phyloP scores from a whole-genome alignment of 2,329 filamentous ascomycete species.

The Colletotrichum viniferum region DNA sequence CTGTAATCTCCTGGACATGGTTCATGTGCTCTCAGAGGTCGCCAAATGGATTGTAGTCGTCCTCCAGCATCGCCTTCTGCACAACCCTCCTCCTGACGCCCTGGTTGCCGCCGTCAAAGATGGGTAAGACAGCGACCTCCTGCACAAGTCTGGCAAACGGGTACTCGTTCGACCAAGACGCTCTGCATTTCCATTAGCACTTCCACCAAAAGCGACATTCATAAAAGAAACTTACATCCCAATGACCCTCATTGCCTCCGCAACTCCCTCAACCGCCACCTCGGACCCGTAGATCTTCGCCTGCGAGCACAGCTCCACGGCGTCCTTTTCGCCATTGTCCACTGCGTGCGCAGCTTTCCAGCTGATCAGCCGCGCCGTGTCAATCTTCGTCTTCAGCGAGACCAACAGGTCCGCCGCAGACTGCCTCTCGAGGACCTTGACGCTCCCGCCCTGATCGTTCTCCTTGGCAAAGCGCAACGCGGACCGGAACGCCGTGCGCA shows the following conservation, averaged over 20 bases:
- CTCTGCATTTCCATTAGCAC: background rate
- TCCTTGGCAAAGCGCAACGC: slow-evolving; percentile 53
- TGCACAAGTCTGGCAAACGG: background rate
- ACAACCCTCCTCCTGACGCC: slow-evolving; percentile 14
- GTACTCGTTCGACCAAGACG: background rate
- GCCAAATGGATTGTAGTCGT: background rate
- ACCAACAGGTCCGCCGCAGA: slow-evolving; percentile 56
- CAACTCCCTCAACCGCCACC: slow-evolving; percentile 48
- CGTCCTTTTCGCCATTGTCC: slow-evolving; percentile 43
- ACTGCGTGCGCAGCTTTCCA: slow-evolving; percentile 55
- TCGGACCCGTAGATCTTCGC: slow-evolving; percentile 59
- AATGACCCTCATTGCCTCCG: slow-evolving; percentile 55
- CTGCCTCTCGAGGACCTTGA: slow-evolving; percentile 51
- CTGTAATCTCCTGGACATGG: no score
- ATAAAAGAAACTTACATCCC: slow-evolving; percentile 43
- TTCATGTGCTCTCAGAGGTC: background rate
- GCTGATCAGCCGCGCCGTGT: slow-evolving; percentile 52
- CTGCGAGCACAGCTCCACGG: slow-evolving; percentile 50
- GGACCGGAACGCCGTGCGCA: slow-evolving; percentile 57
- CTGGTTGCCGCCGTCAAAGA: slow-evolving; percentile 23
- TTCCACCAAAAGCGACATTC: no score
- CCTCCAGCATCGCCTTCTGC: background rate
- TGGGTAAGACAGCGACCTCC: slow-evolving; percentile 8
- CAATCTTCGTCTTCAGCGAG: slow-evolving; percentile 55
- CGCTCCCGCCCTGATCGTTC: slow-evolving; percentile 48